Conservation (phyloP, 2,329 filamentous ascomycete genomes). For the Aureobasidium sp. region DNA sequence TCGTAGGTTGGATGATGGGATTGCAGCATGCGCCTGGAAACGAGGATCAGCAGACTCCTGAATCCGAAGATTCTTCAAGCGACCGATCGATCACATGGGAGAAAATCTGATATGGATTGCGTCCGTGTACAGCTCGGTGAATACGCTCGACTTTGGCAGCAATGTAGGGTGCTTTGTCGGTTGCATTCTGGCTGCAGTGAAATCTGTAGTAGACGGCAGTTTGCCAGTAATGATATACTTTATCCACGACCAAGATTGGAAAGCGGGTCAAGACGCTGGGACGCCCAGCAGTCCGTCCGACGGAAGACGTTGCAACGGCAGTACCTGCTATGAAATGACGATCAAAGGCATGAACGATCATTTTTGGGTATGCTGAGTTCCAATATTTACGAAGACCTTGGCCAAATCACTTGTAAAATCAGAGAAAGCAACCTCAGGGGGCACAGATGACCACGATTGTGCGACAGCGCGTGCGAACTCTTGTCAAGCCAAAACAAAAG, state of each 20-base stretch:
- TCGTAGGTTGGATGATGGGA: constrained; percentile 94
- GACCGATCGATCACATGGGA: constrained; percentile 43
- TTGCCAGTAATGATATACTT: neutral
- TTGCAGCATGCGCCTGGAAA: constrained; percentile 33
- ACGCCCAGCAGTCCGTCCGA: neutral
- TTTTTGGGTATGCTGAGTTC: neutral
- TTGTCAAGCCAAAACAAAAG: constrained; percentile 11
- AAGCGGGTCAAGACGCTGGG: constrained; percentile 1
- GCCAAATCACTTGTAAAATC: neutral
- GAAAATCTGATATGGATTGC: constrained; percentile 30
- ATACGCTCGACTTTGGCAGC: neutral
- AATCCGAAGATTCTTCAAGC: constrained; percentile 28
- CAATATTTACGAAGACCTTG: neutral
- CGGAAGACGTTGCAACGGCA: neutral
- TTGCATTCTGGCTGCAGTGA: neutral
- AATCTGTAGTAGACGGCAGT: neutral
- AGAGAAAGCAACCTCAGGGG: neutral
- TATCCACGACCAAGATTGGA: neutral
- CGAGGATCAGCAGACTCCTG: constrained; percentile 27
- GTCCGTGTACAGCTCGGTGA: neutral
- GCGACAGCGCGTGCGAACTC: neutral
- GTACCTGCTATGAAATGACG: neutral
- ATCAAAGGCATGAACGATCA: neutral
- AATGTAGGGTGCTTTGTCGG: neutral
- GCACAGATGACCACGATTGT: neutral